Conservation (phyloP, 2,329 filamentous ascomycete genomes). For the Colletotrichum agaves region DNA sequence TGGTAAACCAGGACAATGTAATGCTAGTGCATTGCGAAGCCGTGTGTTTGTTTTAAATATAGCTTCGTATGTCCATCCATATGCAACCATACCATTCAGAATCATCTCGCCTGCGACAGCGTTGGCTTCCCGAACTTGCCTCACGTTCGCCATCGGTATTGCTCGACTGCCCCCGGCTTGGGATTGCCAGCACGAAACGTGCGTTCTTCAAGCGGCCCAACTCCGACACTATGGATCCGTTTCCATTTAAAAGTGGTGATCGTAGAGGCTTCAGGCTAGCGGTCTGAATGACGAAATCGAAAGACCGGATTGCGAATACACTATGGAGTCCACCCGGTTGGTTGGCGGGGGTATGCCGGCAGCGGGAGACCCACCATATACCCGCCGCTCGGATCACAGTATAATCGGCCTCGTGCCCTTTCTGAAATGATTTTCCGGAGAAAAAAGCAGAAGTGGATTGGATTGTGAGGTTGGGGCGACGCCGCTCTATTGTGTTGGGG, state of each 20-base stretch:
- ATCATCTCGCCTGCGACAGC: too few species aligned
- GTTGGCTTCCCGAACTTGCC: too few species aligned
- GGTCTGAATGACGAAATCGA: constrained; percentile 24
- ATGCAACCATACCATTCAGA: too few species aligned
- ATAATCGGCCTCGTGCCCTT: background rate
- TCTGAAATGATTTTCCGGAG: background rate
- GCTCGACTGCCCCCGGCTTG: too few species aligned
- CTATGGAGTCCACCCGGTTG: constrained; percentile 27
- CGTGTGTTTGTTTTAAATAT: too few species aligned
- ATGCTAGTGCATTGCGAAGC: too few species aligned
- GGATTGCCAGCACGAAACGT: background rate
- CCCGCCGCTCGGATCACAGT: background rate
- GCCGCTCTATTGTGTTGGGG: background rate
- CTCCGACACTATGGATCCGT: background rate
- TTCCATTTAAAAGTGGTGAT: background rate
- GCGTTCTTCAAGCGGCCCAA: background rate
- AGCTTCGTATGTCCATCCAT: too few species aligned
- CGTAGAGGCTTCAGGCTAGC: constrained; percentile 4
- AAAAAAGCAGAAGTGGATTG: background rate
- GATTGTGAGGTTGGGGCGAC: background rate
- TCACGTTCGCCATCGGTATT: too few species aligned
- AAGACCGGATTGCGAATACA: constrained; percentile 24
- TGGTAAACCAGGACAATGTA: too few species aligned
- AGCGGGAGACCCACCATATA: constrained; percentile 13
- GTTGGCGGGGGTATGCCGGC: background rate